phyloP scores from a whole-genome alignment of 2,329 filamentous ascomycete species.

The Alternaria sp. region DNA sequence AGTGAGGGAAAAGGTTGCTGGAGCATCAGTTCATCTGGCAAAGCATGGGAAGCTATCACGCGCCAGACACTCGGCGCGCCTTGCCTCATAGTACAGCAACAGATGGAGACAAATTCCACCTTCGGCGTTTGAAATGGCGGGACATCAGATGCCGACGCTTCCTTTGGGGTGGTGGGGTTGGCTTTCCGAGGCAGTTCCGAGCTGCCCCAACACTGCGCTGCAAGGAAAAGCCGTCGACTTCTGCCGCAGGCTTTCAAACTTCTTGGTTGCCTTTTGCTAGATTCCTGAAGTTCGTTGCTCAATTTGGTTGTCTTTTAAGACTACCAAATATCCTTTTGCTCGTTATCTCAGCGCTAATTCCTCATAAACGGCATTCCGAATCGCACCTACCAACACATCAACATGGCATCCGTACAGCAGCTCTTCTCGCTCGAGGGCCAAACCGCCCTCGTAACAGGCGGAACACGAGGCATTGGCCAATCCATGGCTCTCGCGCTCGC shows the following conservation, averaged over 20 bases:
- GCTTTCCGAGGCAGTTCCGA: slow-evolving; percentile 39
- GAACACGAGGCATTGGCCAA: slow-evolving; percentile 59
- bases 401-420: slow-evolving; percentile 44
- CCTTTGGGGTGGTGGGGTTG: slow-evolving; percentile 22
- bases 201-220: slow-evolving; percentile 9
- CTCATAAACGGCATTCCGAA: slow-evolving; percentile 11
- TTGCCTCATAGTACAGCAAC: slow-evolving; percentile 27
- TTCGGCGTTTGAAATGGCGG: slow-evolving; percentile 40
- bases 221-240: slow-evolving; percentile 7
- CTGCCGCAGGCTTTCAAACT: slow-evolving; percentile 2
- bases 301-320: neutral
- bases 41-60: slow-evolving; percentile 13
- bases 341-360: neutral
- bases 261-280: neutral
- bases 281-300: neutral
- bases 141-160: slow-evolving; percentile 37
- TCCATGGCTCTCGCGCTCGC: slow-evolving; percentile 59
- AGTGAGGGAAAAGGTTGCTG: neutral
- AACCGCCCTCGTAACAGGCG: slow-evolving; percentile 58
- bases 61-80: slow-evolving; percentile 23
- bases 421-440: slow-evolving; percentile 59
- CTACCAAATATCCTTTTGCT: neutral
- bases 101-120: slow-evolving; percentile 36
- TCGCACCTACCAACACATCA: slow-evolving; percentile 3
- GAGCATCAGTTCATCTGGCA: slow-evolving; percentile 3